Evolutionary conservation across 176 grass and related monocot genomes (phyloP).

Genomic region (Aegilops tauschii): DNA sequence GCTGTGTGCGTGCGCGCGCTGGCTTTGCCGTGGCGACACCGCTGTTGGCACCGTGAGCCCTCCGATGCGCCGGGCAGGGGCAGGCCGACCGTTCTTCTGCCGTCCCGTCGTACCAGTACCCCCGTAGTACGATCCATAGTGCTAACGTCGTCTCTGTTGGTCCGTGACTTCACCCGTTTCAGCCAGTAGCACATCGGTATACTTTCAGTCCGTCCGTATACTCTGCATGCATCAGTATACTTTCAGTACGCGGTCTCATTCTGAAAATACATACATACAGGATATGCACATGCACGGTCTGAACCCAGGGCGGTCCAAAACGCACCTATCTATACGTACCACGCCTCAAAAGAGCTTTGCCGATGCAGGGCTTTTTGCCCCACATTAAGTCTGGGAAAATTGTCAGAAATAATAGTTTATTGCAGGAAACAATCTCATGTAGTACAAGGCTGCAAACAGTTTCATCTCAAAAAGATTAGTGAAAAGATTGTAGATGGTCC

Average conservation of each 20-base stretch:
- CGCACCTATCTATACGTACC: neutral
- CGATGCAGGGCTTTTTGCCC: neutral
- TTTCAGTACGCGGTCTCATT: neutral
- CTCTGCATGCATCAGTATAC: neutral
- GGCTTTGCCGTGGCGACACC: constrained; percentile 47
- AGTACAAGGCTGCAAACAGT: neutral
- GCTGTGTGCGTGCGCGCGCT: neutral
- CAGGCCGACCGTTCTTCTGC: constrained; percentile 26
- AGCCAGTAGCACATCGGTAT: neutral
- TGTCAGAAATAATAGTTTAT: neutral
- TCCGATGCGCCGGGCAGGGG: constrained; percentile 28
- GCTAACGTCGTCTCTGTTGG: neutral
- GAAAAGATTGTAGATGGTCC: neutral
- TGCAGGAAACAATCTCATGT: too few relatives aligned
- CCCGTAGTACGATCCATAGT: neutral
- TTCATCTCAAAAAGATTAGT: neutral
- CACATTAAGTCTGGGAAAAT: neutral
- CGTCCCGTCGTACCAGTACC: neutral
- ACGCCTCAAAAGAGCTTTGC: neutral
- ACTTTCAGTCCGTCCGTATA: too few relatives aligned
- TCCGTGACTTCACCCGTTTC: constrained; percentile 24
- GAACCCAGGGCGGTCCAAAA: neutral
- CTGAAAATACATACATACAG: neutral
- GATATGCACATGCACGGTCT: neutral
- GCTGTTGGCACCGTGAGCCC: constrained; percentile 5